phyloP scores from a whole-genome alignment of 164 flowering plant species.

The Nymphaea colorata region DNA sequence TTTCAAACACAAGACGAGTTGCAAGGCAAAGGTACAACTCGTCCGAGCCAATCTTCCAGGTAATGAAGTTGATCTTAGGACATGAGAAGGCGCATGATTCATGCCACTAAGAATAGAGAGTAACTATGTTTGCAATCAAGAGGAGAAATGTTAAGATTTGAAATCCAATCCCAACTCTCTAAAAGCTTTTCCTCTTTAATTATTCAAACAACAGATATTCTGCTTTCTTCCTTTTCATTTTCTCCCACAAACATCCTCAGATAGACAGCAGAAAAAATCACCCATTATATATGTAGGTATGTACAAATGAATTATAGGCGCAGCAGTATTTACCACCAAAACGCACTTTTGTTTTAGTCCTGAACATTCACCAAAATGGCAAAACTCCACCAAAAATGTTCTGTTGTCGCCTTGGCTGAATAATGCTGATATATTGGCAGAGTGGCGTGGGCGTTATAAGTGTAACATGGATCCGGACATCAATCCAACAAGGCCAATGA shows the following conservation, averaged over 20 bases:
- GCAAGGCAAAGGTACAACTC: no score
- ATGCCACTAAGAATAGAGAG: no score
- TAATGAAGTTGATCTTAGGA: no score
- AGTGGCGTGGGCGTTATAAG: neutral
- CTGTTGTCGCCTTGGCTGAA: neutral
- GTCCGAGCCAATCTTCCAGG: no score
- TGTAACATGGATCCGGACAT: slow-evolving; percentile 32
- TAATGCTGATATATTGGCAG: no score
- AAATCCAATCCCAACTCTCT: neutral
- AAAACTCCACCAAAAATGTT: neutral
- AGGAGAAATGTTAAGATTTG: no score
- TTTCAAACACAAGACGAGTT: no score
- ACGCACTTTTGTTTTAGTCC: neutral
- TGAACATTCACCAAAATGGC: neutral
- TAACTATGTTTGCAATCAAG: no score
- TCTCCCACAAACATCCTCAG: neutral
- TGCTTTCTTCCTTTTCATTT: neutral
- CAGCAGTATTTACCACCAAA: neutral
- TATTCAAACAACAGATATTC: neutral
- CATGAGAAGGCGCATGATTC: no score
- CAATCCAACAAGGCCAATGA: slow-evolving; percentile 52
- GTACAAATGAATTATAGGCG: neutral
- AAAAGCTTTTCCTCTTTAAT: neutral
- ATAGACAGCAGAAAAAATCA: no score
- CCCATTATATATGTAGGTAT: neutral